These are phyloP conservation scores for Dioszegia aurantiaca DNA, from an alignment of 768 basidiomycete species.

Conservation along the genomic window DNA sequence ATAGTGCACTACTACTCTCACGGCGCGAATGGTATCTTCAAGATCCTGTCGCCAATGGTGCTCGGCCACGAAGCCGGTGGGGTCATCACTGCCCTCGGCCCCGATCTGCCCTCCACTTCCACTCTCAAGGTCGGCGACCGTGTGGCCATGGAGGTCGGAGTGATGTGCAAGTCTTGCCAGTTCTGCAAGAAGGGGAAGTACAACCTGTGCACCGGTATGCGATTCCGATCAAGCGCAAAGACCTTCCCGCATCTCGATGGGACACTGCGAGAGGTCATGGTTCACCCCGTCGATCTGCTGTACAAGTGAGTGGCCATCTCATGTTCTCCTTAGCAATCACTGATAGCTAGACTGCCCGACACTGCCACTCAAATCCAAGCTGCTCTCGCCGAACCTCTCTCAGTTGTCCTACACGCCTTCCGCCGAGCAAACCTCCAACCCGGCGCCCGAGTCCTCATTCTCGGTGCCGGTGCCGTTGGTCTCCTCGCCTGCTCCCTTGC, in stretches of 20 bases:
- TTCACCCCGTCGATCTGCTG: slow-evolving; percentile 79
- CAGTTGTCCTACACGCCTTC: slow-evolving; percentile 71
- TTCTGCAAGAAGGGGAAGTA: slow-evolving; percentile 65
- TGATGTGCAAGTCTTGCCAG: slow-evolving; percentile 67
- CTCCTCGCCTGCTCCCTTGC: slow-evolving; percentile 82
- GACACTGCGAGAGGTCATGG: slow-evolving; percentile 80
- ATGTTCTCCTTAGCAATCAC: neutral
- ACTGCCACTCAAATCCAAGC: slow-evolving; percentile 73
- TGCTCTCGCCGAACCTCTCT: slow-evolving; percentile 88
- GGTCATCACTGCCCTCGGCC: slow-evolving; percentile 75
- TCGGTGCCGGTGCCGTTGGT: slow-evolving; percentile 91
- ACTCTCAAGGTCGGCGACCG: slow-evolving; percentile 67
- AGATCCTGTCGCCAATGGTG: slow-evolving; percentile 76
- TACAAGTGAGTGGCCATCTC: slow-evolving; percentile 65
- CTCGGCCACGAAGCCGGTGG: slow-evolving; percentile 95
- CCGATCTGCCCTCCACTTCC: slow-evolving; percentile 53
- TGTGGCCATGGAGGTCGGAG: slow-evolving; percentile 90
- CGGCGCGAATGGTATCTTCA: slow-evolving; percentile 89
- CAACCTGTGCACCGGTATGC: slow-evolving; percentile 86
- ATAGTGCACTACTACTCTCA: slow-evolving; percentile 89
- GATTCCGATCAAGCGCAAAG: slow-evolving; percentile 85
- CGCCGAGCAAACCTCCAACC: slow-evolving; percentile 55
- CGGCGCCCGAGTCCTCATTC: slow-evolving; percentile 75
- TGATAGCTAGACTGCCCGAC: slow-evolving; percentile 60
- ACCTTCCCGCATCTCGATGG: slow-evolving; percentile 91